These are phyloP conservation scores for Penicillium fuscoglaucum DNA, from an alignment of 2,329 filamentous ascomycete species.

Conservation along the genomic window DNA sequence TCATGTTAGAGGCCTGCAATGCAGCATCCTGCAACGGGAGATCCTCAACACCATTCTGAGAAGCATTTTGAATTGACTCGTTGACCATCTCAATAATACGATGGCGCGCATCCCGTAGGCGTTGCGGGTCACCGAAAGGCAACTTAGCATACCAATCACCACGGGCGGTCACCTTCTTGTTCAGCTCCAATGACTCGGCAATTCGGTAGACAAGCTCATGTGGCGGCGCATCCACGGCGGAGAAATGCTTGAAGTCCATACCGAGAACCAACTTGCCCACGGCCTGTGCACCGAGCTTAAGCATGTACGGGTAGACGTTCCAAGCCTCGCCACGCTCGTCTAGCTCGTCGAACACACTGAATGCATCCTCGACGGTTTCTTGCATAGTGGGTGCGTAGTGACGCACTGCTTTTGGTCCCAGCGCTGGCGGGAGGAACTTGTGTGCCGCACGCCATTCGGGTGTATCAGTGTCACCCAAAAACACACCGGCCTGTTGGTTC, in stretches of 20 bases:
- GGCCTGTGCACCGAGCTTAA: constrained; percentile 49
- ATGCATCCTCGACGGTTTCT: constrained; percentile 53
- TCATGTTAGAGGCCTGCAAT: constrained; percentile 22
- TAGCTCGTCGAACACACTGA: constrained; percentile 50
- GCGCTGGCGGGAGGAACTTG: constrained; percentile 51
- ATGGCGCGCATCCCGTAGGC: constrained; percentile 34
- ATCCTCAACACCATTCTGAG: constrained; percentile 19
- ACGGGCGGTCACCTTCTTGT: constrained; percentile 58
- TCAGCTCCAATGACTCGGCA: constrained; percentile 54
- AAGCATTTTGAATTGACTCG: constrained; percentile 22
- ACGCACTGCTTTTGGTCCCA: constrained; percentile 22
- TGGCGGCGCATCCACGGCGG: constrained; percentile 46
- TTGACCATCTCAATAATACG: constrained; percentile 22
- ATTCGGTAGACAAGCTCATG: constrained; percentile 56
- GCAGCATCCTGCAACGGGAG: constrained; percentile 24
- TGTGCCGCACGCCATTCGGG: constrained; percentile 49
- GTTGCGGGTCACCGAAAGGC: constrained; percentile 59
- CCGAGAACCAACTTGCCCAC: constrained; percentile 49
- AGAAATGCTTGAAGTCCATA: constrained; percentile 50
- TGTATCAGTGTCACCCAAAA: constrained; percentile 37
- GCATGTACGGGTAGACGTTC: constrained; percentile 54
- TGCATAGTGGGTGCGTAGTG: constrained; percentile 61
- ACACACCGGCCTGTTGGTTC: constrained; percentile 32
- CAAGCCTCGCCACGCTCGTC: constrained; percentile 49
- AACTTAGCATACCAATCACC: constrained; percentile 58